Base-by-base conservation (phyloP, 331 rosid genomes). In the Quercus tomentella region DNA sequence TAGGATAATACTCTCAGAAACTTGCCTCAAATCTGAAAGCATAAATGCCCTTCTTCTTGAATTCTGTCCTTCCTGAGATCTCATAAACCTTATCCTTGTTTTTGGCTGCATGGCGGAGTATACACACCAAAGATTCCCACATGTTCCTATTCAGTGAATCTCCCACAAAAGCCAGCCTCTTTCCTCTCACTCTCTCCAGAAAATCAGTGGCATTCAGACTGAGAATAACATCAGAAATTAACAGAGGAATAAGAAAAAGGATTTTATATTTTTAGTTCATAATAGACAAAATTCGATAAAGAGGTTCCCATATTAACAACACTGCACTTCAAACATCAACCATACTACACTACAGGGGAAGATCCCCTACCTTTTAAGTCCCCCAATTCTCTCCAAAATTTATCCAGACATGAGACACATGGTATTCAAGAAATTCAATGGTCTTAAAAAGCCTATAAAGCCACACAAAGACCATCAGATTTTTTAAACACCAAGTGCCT, bases 121-220 rank as follows among this genome's bases (percentile, higher is more conserved):
- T 86, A 84, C 99, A 96, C 28, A 92, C 91, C 78, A 93, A 70
- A 41, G 99, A 96, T 75, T 96, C 97, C 99, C 99, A 96, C 99
- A 93, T 93, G 89, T 93, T 96, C 80, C 99, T 87, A 84, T 90
- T 93, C 82, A 96, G 84, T 57, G 99, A 96, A 82, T 96, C 99
- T 51, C 99, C 99, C 73, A 93, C 98, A 82, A 91, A 96, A 68
- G 87, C 97, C 81, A 93, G 71, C 85, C 31, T 87, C 87, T 86
- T 87, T 65, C 97, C 98, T 67, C 91, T 89, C 85, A 96, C 79
- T 67, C 84, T 84, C 84, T 89, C 93, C 84, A 96, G 88, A 86
- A 93, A 96, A 88, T 93, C 93, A 65, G 92, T 96, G 28, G 97
- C 98, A 85, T 93, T 96, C 60, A 93, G 83, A 72, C 98, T 94